A percentile compares a stretch with the other conserved stretches of the same genome.
phyloP scores from a whole-genome alignment of 2,329 filamentous ascomycete genomes.

The Pyrenochaeta sp. region DNA sequence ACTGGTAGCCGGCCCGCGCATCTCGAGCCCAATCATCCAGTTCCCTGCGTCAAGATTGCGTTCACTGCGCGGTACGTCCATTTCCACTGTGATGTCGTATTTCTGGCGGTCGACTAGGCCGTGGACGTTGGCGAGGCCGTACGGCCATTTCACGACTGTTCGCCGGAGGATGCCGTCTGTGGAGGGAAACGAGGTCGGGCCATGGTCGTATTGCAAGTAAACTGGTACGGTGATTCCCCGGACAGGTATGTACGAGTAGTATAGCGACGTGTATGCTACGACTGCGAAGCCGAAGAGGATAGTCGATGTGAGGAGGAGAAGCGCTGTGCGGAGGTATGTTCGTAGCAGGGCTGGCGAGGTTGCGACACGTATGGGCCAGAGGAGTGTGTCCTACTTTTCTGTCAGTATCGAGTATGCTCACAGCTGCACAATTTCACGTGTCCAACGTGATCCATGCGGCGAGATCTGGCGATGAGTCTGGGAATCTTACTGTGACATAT shows the following conservation, averaged over 20 bases:
- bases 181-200: conserved; percentile 3
- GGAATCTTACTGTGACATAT: conserved; percentile 26
- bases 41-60: conserved; percentile 81
- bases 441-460: no score
- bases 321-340: conserved; percentile 67
- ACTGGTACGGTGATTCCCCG: conserved; percentile 68
- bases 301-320: conserved; percentile 61
- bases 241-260: conserved; percentile 72
- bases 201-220: conserved; percentile 69
- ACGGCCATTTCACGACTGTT: conserved; percentile 49
- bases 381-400: conserved; percentile 57
- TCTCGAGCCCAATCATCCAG: conserved; percentile 87
- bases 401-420: conserved; percentile 12
- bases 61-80: conserved; percentile 80
- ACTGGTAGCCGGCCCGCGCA: conserved; percentile 56
- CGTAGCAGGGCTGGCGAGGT: conserved; percentile 68
- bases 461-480: not conserved
- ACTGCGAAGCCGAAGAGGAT: conserved; percentile 65
- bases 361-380: conserved; percentile 62
- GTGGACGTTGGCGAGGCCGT: conserved; percentile 59
- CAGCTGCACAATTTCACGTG: not conserved
- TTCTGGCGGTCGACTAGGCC: conserved; percentile 68
- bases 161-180: conserved; percentile 3
- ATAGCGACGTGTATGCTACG: conserved; percentile 71
- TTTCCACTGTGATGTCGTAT: conserved; percentile 81